A percentile compares a stretch with the other conserved stretches of the same genome.
These are phyloP conservation scores for Stramenopiles sp. DNA, from an alignment of 352 stramenopile species.

Conservation along the genomic window DNA sequence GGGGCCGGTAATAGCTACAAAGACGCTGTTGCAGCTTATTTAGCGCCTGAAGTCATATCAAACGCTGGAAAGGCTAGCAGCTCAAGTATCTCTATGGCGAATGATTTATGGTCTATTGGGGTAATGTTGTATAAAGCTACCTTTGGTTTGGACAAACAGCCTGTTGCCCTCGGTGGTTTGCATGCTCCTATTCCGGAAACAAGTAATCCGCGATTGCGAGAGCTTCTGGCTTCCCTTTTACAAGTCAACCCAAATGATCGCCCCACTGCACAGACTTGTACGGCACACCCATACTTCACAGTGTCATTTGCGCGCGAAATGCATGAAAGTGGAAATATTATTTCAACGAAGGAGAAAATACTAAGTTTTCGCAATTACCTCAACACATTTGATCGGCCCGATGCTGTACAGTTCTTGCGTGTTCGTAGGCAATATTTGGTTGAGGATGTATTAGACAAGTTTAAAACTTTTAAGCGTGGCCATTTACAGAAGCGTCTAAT, in stretches of 20 bases:
- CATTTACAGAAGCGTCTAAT: background rate
- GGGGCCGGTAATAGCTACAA: background rate
- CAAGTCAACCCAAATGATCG: background rate
- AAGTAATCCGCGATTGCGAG: background rate
- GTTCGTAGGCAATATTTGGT: background rate
- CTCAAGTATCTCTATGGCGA: background rate
- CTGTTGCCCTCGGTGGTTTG: background rate
- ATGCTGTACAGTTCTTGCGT: background rate
- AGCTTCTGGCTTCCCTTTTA: background rate
- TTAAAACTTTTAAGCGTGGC: background rate
- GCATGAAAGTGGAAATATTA: constrained; percentile 2
- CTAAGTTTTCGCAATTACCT: background rate
- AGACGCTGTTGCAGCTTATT: background rate
- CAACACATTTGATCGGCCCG: background rate
- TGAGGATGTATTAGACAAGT: background rate
- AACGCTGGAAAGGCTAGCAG: background rate
- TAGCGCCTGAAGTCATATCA: background rate
- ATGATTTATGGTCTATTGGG: background rate
- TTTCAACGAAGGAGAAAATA: background rate
- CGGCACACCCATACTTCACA: background rate
- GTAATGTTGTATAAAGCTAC: background rate
- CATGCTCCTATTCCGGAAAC: background rate
- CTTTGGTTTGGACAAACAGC: background rate
- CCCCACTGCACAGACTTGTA: background rate
- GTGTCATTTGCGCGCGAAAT: background rate